Evolutionary conservation across 495 filamentous ascomycete species (phyloP).

Genomic region (Talaromyces trachyspermus): DNA sequence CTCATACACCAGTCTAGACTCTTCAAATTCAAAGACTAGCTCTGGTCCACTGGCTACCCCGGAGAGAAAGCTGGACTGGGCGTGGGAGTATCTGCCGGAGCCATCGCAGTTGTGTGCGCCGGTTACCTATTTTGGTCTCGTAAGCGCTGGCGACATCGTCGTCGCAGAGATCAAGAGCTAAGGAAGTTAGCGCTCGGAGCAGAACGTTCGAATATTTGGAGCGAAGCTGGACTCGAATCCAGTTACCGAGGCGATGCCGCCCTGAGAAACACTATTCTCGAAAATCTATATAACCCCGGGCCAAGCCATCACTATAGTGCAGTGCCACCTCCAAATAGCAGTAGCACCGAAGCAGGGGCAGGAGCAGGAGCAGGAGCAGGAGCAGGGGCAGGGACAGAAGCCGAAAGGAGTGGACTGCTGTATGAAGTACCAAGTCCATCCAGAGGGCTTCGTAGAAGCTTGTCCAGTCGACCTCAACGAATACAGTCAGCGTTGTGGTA

Average conservation of each 20-base stretch:
- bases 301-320: constrained; percentile 8
- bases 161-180: constrained; percentile 44
- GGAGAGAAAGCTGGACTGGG: constrained; percentile 60
- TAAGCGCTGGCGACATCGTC: constrained; percentile 38
- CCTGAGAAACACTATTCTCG: constrained; percentile 3
- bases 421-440: constrained; percentile 49
- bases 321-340: constrained; percentile 5
- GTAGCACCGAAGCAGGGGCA: too few species aligned
- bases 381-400: too few species aligned
- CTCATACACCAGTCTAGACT: constrained; percentile 55
- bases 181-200: constrained; percentile 44
- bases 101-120: constrained; percentile 44
- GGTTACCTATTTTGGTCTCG: constrained; percentile 41
- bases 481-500: constrained; percentile 29
- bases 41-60: constrained; percentile 14
- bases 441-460: constrained; percentile 38
- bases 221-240: constrained; percentile 17
- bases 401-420: constrained; percentile 49
- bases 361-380: too few species aligned
- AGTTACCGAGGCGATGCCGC: constrained; percentile 1
- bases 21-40: background rate
- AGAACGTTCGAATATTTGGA: constrained; percentile 39
- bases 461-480: constrained; percentile 12
- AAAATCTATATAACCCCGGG: constrained; percentile 2
- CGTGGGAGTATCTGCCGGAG: constrained; percentile 55